Percentiles rank a stretch among this genome's conserved stretches.
Conservation (phyloP, 805 yeast genomes). For the Ogataea corticis region DNA sequence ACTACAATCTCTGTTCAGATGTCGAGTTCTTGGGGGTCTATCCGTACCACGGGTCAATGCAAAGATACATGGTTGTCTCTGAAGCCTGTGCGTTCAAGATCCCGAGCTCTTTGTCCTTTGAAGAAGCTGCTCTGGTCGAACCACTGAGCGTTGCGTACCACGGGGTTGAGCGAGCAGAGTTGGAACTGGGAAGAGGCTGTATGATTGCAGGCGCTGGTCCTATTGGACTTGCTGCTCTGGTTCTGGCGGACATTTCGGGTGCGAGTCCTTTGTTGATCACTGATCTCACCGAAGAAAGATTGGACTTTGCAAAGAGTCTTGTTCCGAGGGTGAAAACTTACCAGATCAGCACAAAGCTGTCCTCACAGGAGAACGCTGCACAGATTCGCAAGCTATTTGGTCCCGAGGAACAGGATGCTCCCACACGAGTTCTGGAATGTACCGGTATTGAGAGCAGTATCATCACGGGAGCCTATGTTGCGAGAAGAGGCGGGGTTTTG, state of each 20-base stretch:
- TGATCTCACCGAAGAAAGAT: slow-evolving; percentile 45
- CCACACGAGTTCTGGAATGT: slow-evolving; percentile 51
- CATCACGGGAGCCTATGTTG: slow-evolving; percentile 46
- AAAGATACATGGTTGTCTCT: slow-evolving; percentile 36
- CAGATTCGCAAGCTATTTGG: too few species aligned
- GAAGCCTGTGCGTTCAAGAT: slow-evolving; percentile 37
- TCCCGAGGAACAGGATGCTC: slow-evolving; percentile 19
- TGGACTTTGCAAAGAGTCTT: slow-evolving; percentile 46
- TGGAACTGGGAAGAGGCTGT: slow-evolving; percentile 49
- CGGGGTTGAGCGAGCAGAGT: slow-evolving; percentile 47
- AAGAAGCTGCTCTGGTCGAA: slow-evolving; percentile 57
- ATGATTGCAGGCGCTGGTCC: slow-evolving; percentile 60
- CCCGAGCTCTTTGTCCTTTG: slow-evolving; percentile 45
- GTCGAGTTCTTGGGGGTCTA: slow-evolving; percentile 40
- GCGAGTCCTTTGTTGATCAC: slow-evolving; percentile 54
- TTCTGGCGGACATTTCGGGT: slow-evolving; percentile 52
- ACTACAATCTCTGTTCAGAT: slow-evolving; percentile 41
- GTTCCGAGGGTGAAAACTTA: slow-evolving; percentile 19
- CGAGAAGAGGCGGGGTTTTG: slow-evolving; percentile 47
- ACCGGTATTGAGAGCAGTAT: slow-evolving; percentile 54
- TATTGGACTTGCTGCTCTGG: slow-evolving; percentile 52
- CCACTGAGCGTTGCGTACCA: slow-evolving; percentile 55
- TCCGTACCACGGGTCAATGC: slow-evolving; percentile 42
- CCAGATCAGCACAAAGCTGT: too few species aligned
- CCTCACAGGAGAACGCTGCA: too few species aligned